phyloP scores from a whole-genome alignment of 129 eudicot genomes.

The Pulicaria dysenterica region DNA sequence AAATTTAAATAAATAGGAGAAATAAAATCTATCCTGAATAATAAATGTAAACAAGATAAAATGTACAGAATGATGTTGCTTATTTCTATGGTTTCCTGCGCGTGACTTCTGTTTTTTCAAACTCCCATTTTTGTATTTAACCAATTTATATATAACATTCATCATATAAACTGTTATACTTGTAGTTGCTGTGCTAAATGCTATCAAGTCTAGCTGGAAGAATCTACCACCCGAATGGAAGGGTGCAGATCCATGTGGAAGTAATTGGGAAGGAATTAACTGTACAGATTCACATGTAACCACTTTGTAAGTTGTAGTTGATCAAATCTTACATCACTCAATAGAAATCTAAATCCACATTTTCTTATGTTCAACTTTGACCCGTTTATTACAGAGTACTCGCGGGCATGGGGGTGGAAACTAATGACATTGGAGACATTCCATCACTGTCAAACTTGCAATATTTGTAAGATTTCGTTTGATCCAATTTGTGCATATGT shows the following conservation, averaged over 20 bases:
- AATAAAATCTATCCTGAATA: too few species aligned
- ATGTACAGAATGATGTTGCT: too few species aligned
- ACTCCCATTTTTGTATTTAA: too few species aligned
- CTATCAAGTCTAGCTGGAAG: constrained; percentile 66
- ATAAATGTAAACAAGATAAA: too few species aligned
- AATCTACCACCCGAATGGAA: constrained; percentile 82
- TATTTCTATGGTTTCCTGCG: too few species aligned
- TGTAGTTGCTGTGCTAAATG: constrained; percentile 54
- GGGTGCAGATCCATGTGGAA: constrained; percentile 85
- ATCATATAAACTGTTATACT: neutral
- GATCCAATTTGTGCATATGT: neutral
- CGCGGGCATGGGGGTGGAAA: constrained; percentile 58
- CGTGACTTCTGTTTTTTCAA: too few species aligned
- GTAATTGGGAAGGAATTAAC: constrained; percentile 75
- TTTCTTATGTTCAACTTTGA: constrained; percentile 1
- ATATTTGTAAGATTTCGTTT: constrained; percentile 55
- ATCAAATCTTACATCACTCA: constrained; percentile 3
- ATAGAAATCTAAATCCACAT: neutral
- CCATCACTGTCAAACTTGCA: constrained; percentile 58
- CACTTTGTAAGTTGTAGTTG: constrained; percentile 50
- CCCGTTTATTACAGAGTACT: constrained; percentile 44
- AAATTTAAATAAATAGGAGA: too few species aligned
- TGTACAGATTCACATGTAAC: constrained; percentile 69
- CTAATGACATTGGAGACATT: constrained; percentile 58
- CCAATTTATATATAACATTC: neutral